Conservation (phyloP, 441 rosid genomes). For the Gossypium gossypioides region DNA sequence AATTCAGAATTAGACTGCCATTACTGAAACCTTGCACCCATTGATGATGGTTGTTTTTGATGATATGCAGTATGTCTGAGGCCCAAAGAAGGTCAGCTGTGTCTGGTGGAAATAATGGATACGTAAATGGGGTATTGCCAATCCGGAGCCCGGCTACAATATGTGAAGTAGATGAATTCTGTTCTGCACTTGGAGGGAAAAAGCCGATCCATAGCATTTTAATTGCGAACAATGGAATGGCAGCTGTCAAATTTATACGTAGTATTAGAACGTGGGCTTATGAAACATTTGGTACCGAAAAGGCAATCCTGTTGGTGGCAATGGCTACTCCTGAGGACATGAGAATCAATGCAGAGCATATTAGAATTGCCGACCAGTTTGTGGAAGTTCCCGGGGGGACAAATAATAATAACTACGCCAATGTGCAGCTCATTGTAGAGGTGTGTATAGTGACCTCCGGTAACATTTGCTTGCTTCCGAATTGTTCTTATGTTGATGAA, state of each 20-base stretch:
- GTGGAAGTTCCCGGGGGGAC: constrained; percentile 99
- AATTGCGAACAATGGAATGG: constrained; percentile 99
- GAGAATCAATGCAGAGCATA: constrained; percentile 99
- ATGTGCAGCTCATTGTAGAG: constrained; percentile 98
- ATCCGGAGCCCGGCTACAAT: constrained; percentile 52
- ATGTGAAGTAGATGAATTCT: constrained; percentile 69
- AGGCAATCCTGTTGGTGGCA: constrained; percentile 88
- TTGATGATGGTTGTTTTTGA: constrained; percentile 1
- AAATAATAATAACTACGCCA: constrained; percentile 96
- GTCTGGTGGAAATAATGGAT: constrained; percentile 43
- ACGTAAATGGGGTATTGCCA: constrained; percentile 44
- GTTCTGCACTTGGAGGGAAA: constrained; percentile 75
- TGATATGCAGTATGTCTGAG: constrained; percentile 56
- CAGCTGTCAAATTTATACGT: constrained; percentile 98
- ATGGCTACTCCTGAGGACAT: constrained; percentile 99
- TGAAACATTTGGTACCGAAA: constrained; percentile 93
- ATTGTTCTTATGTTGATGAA: constrained; percentile 11
- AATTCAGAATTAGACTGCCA: constrained; percentile 4
- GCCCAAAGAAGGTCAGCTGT: constrained; percentile 29
- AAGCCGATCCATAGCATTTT: constrained; percentile 84
- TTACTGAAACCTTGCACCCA: background rate
- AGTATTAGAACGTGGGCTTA: constrained; percentile 97
- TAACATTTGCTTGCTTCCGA: background rate
- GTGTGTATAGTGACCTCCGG: constrained; percentile 28
- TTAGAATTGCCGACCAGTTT: constrained; percentile 97